Evolutionary conservation across 805 yeast species (phyloP), one percentile per base, ranked within the genome.

Genomic region (Metschnikowia noctiluminum): DNA sequence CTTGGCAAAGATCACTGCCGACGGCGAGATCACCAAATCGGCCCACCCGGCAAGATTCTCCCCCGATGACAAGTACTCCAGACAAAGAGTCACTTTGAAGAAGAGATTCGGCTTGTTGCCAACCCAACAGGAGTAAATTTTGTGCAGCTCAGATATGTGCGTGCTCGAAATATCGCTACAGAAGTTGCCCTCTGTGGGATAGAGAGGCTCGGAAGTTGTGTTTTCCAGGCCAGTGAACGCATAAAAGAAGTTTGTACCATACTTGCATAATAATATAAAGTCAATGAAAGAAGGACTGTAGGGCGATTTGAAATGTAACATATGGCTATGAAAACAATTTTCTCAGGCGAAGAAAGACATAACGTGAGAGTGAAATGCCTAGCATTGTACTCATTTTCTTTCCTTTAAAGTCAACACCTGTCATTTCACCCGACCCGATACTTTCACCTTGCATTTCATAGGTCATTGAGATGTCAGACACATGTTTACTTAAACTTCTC

Each of bases 31-130:
- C 77, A 95, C 99, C 66, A 89, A 90, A 77, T 87, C 96, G 59
- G 99, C 99, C 38, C 99, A 94, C 72, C 99, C 99, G 54, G 99
- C 99, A 46, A 86, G 99, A 75, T 94, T 94, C 72, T 94, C 99
- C 32, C 99, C 99, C 60, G 99, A 94, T 70, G 99, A 94, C 81
- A 94, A 94, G 76, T 92, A 89, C 78, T 94, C 99, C 42, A 87
- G 97, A 79, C 98, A 94, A 74, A 89, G 99, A 81, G 97, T 94
- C 44, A 92, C 98, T 49, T 80, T 94, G 67, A 94, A 94, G 84
- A 94, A 89, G 80, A 86, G 99, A 78, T 92, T 74, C 69, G 84
- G 85, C 59, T 68, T 94, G 70, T 78, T 94, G 67, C 96, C 96
- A 63, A 86, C 95, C 48, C 94, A 88, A 69, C 54, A 54, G 32